Base-by-base conservation (phyloP, 176 grass and related monocot species). In the Cocos nucifera region DNA sequence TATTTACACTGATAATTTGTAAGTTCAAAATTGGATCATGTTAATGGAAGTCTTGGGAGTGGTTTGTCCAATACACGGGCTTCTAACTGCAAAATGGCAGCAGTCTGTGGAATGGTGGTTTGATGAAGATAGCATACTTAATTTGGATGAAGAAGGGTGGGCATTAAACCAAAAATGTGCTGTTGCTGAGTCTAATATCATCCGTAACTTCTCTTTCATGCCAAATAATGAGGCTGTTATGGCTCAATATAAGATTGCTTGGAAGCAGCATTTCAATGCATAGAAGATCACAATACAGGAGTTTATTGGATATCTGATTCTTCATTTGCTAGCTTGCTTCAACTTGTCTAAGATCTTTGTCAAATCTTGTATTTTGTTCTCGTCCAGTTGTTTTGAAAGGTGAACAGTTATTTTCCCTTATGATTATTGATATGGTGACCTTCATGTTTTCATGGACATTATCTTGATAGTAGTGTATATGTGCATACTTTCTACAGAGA, bases 181-280 rank as follows among this genome's bases (percentile, higher is more conserved):
- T 64, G 66, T 98, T 78, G 87, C 93, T 69, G 84, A 76, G 52
- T 98, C 93, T 10, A 92, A 97, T 82, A 85, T 97, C 66, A 88
- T 97, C 66, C 84, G 87, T 18, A 98, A 98, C 74, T 92, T 98
- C 56, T 92, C 87, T 82, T 98, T 98, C 72, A 98, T 98, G 87
- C 93, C 93, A 30, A 87, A 92, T 75, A 92, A 98, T 63, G 87
- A 98, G 73, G 64, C 61, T 64, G 56, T 85, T n/a, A 98, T 98
- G 93, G 93, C 87, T 65, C 93, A 98, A 56, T 84, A 98, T 69
- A 88, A 56, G 84, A 98, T 51, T 98, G 93, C 83, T 67, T 98
- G 70, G 93, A 92, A 76, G 83, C 84, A 59, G 15, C 92, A 73
- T 98, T 92, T 85, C 84, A 88, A 50, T 85, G 87, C 79, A 64